Evolutionary conservation across 2,329 filamentous ascomycete species (phyloP).

Genomic region (Calonectria hongkongensis): DNA sequence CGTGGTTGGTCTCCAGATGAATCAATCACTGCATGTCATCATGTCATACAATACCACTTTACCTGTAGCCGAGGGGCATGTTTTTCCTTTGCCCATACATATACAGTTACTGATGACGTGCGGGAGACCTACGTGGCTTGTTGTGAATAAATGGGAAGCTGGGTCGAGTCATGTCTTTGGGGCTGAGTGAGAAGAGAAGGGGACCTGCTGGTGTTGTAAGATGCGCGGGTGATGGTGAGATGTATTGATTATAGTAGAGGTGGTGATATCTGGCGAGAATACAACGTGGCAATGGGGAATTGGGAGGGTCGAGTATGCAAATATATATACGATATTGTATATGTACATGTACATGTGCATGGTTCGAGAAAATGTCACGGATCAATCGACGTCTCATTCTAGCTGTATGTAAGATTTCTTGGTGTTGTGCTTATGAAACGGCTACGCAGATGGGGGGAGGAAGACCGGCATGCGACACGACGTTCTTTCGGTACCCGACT

Average conservation of each 20-base stretch:
- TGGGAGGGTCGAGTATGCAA: not conserved
- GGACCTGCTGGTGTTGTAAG: not conserved
- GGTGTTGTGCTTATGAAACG: not conserved
- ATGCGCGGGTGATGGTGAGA: not conserved
- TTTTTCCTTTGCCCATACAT: not conserved
- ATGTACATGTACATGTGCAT: not conserved
- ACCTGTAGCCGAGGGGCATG: constrained; percentile 2
- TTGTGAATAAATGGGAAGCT: not conserved
- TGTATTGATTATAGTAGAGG: not conserved
- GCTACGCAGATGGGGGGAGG: not conserved
- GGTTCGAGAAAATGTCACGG: not conserved
- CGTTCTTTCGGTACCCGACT: not conserved
- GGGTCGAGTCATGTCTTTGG: not conserved
- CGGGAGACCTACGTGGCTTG: not conserved
- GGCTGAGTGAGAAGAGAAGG: not conserved
- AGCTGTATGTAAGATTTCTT: not conserved
- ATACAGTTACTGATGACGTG: not conserved
- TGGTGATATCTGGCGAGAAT: not conserved
- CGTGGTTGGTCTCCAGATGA: constrained; percentile 1
- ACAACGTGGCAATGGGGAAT: not conserved
- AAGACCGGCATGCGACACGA: not conserved
- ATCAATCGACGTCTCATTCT: not conserved
- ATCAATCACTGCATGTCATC: constrained; percentile 11
- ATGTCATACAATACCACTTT: constrained; percentile 23
- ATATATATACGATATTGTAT: too few relatives aligned